These are phyloP conservation scores for Alternaria incomplexa DNA, from an alignment of 2,329 filamentous ascomycete genomes.

Conservation along the genomic window DNA sequence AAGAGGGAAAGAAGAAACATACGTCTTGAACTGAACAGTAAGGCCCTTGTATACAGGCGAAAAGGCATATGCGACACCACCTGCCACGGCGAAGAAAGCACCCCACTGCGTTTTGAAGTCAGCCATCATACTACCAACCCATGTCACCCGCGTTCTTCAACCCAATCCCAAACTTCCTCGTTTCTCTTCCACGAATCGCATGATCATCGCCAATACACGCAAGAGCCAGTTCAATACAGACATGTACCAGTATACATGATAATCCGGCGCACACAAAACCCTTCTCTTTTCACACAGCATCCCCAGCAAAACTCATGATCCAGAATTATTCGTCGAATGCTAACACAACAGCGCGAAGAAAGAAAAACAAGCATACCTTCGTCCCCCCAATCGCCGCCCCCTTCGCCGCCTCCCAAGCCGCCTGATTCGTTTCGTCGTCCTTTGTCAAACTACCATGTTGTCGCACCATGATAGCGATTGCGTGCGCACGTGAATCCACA, in stretches of 20 bases:
- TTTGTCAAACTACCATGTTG: slow-evolving; percentile 63
- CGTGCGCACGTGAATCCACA: background rate
- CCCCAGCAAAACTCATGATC: no score
- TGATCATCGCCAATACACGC: background rate
- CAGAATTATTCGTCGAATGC: no score
- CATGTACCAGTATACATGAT: background rate
- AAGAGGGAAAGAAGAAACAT: background rate
- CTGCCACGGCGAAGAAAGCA: slow-evolving; percentile 66
- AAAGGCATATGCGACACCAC: slow-evolving; percentile 66
- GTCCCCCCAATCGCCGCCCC: slow-evolving; percentile 71
- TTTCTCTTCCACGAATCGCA: background rate
- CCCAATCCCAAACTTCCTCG: background rate
- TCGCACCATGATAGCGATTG: slow-evolving; percentile 45
- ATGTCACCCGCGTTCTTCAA: background rate
- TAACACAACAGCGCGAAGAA: background rate
- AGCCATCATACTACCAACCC: background rate
- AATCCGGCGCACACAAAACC: background rate
- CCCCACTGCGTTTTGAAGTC: slow-evolving; percentile 63
- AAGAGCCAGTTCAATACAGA: background rate
- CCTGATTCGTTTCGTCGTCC: slow-evolving; percentile 70
- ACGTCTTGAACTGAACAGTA: slow-evolving; percentile 47
- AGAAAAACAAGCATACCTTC: slow-evolving; percentile 57
- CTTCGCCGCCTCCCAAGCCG: slow-evolving; percentile 72
- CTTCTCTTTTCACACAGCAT: background rate
- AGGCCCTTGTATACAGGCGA: slow-evolving; percentile 73